Base-by-base conservation (phyloP, 2,329 filamentous ascomycete genomes). In the Emergomyces pasteurianus region DNA sequence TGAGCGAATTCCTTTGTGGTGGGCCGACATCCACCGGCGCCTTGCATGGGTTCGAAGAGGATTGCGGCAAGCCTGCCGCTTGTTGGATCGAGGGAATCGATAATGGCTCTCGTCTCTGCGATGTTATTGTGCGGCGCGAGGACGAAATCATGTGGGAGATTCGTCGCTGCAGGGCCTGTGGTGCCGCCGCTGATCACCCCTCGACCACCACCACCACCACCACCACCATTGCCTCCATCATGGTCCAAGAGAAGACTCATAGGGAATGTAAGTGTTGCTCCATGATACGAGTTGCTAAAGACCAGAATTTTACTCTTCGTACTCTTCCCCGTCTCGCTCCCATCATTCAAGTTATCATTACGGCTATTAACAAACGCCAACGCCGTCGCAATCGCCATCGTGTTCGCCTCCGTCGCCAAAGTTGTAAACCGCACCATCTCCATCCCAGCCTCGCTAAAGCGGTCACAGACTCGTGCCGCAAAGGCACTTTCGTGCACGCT, bases 21-120 rank as follows among this genome's bases (percentile, higher is more conserved):
- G 0, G 77, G 73, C 6, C 85, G 79, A 59, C 80, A 82, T 0
- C 86, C 86, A 0, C 80, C 85, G 2, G 80, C 78, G 0, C 85
- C 85, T 64, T 87, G 84, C 79, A 90, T 83, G 0, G 79, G 79
- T 70, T 89, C 87, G 0, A 89, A 74, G 1, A 90, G 67, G 23
- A 89, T 83, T 0, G 83, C 85, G 0, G 84, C 85, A 0, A 89
- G 70, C n/a, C n/a, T n/a, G 9, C 79, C 76, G 1, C 77, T 62
- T 1, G 61, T 23, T 64, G 67, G 62, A 47, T 64, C 70, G 8
- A 70, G 67, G 0, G 63, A 66, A 7, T 74, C 68, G 8, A 86
- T 75, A 12, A 80, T 74, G 1, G 63, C 63, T 6, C 70, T 71
- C 0, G 81, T 79, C 2, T 75, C 75, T 0, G 74, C 72, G 1